Percentiles rank a stretch among this genome's conserved stretches.
Conservation (phyloP, 2,329 filamentous ascomycete species). For the Aspergillus chevalieri region DNA sequence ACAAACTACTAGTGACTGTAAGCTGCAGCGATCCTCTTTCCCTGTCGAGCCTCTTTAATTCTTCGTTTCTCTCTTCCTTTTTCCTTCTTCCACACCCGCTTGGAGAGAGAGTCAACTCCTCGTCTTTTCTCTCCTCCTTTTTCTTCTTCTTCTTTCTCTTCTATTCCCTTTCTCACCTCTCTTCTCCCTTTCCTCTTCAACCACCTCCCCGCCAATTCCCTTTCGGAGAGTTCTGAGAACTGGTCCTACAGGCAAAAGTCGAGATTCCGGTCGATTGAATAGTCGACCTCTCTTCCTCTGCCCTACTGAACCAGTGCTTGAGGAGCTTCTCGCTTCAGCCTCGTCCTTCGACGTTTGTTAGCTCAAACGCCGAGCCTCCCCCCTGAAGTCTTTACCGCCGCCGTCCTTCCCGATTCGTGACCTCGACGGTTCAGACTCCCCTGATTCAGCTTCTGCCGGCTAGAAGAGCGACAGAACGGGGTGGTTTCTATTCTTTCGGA, state of each 20-base stretch:
- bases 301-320: constrained; percentile 28
- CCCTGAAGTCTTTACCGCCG: constrained; percentile 19
- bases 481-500: constrained; percentile 16
- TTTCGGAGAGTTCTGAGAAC: constrained; percentile 34
- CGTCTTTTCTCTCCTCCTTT: constrained; percentile 25
- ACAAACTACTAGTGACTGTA: constrained; percentile 3
- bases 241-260: constrained; percentile 26
- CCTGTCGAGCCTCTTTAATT: constrained; percentile 8
- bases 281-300: constrained; percentile 21
- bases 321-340: constrained; percentile 33
- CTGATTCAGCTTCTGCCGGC: constrained; percentile 34
- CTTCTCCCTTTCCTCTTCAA: constrained; percentile 19
- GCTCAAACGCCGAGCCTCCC: constrained; percentile 30
- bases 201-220: constrained; percentile 26
- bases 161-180: constrained; percentile 15
- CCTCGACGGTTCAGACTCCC: constrained; percentile 26
- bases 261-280: constrained; percentile 17
- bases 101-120: constrained; percentile 37
- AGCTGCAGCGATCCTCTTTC: constrained; percentile 22
- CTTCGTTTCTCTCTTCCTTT: constrained; percentile 18
- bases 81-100: constrained; percentile 35
- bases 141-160: constrained; percentile 27
- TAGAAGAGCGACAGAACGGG: constrained; percentile 32
- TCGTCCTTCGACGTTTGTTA: constrained; percentile 35
- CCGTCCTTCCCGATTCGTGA: constrained; percentile 25